phyloP scores from a whole-genome alignment of 2,329 filamentous ascomycete species.

The Trichoderma cornu-damae region DNA sequence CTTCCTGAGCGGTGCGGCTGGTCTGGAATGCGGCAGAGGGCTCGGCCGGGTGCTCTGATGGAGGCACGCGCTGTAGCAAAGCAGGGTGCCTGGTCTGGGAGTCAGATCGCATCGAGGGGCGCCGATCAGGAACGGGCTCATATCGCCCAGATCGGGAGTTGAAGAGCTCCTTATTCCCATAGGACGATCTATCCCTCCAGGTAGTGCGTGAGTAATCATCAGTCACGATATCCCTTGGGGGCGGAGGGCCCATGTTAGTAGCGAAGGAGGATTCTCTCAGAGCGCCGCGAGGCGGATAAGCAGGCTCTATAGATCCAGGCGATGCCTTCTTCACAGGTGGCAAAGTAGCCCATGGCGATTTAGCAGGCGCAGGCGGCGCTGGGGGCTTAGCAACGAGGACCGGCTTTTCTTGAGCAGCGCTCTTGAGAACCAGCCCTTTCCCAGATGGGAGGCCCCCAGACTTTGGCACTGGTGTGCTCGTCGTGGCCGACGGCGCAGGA shows the following conservation, averaged over 20 bases:
- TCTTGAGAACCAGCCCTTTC: constrained; percentile 61
- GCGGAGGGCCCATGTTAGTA: constrained; percentile 49
- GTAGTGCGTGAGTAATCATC: constrained; percentile 86
- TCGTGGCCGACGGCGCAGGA: constrained; percentile 35
- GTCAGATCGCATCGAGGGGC: constrained; percentile 63
- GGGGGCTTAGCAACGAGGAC: constrained; percentile 69
- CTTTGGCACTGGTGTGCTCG: constrained; percentile 40
- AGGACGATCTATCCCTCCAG: constrained; percentile 66
- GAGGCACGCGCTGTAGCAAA: constrained; percentile 67
- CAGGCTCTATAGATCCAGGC: constrained; percentile 58
- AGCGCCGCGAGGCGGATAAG: constrained; percentile 43
- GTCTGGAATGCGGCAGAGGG: constrained; percentile 85
- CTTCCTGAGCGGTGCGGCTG: constrained; percentile 61
- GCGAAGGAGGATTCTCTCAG: constrained; percentile 49
- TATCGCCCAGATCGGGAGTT: constrained; percentile 95
- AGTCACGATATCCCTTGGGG: constrained; percentile 74
- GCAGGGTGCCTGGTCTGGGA: constrained; percentile 65
- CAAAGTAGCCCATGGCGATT: constrained; percentile 86
- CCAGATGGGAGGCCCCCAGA: constrained; percentile 46
- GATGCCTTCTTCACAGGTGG: constrained; percentile 80
- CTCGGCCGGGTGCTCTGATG: constrained; percentile 66
- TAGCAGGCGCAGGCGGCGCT: constrained; percentile 62
- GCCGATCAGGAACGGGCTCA: constrained; percentile 78
- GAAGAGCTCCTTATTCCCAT: constrained; percentile 70
- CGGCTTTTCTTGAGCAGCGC: constrained; percentile 60